Conservation (phyloP, 495 filamentous ascomycete genomes). For the Aspergillus nidulans region DNA sequence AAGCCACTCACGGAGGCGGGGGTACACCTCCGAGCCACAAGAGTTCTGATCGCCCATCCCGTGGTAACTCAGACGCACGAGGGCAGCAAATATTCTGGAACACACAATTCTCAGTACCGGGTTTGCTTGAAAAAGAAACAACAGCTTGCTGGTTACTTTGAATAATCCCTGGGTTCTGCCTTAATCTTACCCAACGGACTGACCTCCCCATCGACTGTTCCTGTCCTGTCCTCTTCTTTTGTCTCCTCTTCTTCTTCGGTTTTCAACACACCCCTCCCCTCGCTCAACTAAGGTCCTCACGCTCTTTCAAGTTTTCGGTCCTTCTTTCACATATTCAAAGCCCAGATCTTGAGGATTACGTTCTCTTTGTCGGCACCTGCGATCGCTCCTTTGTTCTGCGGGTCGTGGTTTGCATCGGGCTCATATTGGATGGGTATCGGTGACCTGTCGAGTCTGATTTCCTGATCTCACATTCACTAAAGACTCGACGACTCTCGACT, state of each 20-base stretch:
- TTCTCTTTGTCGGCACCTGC: slow-evolving; percentile 9
- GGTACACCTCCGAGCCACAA: slow-evolving; percentile 10
- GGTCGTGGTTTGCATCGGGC: slow-evolving; percentile 24
- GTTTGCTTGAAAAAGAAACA: slow-evolving; percentile 1
- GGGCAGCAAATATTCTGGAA: slow-evolving; percentile 6
- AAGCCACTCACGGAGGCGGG: slow-evolving; percentile 8
- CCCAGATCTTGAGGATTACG: neutral
- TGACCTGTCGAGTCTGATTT: slow-evolving; percentile 14
- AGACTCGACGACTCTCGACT: neutral
- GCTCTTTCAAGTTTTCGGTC: slow-evolving; percentile 8
- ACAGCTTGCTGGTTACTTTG: neutral
- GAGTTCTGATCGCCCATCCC: neutral
- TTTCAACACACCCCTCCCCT: neutral
- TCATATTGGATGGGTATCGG: slow-evolving; percentile 31
- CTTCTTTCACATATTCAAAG: slow-evolving; percentile 5
- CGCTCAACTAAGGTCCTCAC: neutral
- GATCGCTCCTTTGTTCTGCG: slow-evolving; percentile 11
- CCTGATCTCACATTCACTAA: neutral
- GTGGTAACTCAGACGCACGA: slow-evolving; percentile 15
- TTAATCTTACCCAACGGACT: neutral
- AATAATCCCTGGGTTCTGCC: neutral
- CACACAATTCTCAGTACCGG: neutral
- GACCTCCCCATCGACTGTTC: neutral
- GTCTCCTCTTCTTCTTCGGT: slow-evolving; percentile 1
- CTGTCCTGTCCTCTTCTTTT: neutral